Evolutionary conservation across 2,329 filamentous ascomycete species (phyloP), one percentile per base, ranked within the genome.

Genomic region (Neopestalotiopsis rosae): DNA sequence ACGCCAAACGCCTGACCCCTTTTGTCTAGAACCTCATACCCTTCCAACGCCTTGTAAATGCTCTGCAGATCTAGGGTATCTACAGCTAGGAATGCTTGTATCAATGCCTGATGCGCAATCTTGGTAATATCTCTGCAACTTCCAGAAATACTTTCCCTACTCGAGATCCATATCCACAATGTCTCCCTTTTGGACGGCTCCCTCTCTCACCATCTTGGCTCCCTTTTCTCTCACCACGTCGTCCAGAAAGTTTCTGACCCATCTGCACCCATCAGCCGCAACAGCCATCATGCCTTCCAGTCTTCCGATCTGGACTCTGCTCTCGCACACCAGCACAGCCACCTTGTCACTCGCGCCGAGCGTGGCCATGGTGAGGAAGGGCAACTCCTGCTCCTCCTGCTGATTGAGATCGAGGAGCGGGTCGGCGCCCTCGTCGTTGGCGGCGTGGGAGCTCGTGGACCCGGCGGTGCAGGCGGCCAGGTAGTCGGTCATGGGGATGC

Each of bases 401-500:
- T 85, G 87, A 79, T 95, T 97, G 38, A 97, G 81, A 80, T 97
- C 94, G 67, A 97, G 84, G 68, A 97, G 80, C 2, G 94, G 94
- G 75, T 97, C 94, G 12, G 92, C 92, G 3, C 78, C 79, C 69
- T 93, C 92, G 76, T 92, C 91, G 68, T 88, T 89, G 1, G 86
- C 85, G 0, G 88, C 85, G 73, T 92, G 88, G 0, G 89, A 88
- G 0, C 90, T 90, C 0, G 92, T 94, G 14, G 91, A 93, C 4
- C 95, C 96, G 0, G 94, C 93, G 0, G 95, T 97, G 81, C 94
- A 97, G 5, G 95, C 94, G 28, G 91, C 90, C 2, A 98, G 88
- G 78, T 98, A 97, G 78, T 97, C 94, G 2, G 91, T 90, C 95
- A 98, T 98, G 30, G 96, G 96, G 24, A 99, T 92, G 66, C 96